Evolutionary conservation across 306 rosid genomes (phyloP), one percentile per base, ranked within the genome.

Genomic region (Casuarina glauca): DNA sequence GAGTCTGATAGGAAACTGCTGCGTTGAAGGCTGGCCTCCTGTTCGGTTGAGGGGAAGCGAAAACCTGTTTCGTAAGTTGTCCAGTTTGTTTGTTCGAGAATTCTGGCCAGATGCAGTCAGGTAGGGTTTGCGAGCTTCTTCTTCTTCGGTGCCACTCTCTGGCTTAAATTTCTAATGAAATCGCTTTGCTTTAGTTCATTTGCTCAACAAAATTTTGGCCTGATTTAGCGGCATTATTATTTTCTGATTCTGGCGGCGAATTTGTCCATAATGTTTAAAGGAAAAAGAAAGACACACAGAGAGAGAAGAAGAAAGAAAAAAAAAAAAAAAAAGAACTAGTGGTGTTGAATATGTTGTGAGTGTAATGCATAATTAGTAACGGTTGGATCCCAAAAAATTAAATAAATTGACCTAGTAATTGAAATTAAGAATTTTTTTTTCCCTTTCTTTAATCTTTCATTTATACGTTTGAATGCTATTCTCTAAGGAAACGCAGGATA

Each of bases 401-500:
- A 39, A 26, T 58, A 26, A 58, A 26, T 58, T 58, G 64, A 26
- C 39, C 36, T 9, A 26, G 36, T 9, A 58, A 58, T 57, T 32
- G 51, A 58, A 20, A 26, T 58, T 7, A 9, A 13, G 8, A 26
- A 58, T 48, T 8, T 9, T 26, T 26, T 58, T 58, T 58, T 38
- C 64, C 41, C n/a, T 9, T 10, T 15, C 61, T 26, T 19, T 54
- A 19, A 16, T 7, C 19, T 58, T 9, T 26, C 39, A 20, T 70
- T 26, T 71, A 61, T 61, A 61, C 32, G 46, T 17, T 61, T 82
- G 74, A 76, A 43, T 68, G 73, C 61, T 71, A 20, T 74, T 49
- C 35, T 64, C 15, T 9, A 53, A 81, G 26, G 74, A 17, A 53
- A 87, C 80, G 50, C 90, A 93, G 99, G 85, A 72, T 93, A 78